These are phyloP conservation scores for Aspergillus steynii DNA, from an alignment of 495 filamentous ascomycete species.

Conservation along the genomic window DNA sequence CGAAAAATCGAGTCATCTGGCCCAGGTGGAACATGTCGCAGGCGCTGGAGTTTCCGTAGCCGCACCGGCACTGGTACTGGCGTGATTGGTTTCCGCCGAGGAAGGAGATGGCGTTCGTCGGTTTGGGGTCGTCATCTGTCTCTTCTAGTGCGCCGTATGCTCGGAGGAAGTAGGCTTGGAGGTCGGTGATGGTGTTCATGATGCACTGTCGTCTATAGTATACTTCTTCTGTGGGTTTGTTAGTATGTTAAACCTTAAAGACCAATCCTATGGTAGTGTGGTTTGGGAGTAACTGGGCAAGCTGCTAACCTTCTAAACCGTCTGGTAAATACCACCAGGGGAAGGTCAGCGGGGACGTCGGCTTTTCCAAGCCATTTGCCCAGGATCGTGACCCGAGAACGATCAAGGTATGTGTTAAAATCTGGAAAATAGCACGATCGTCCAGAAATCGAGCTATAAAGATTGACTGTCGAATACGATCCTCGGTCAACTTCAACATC, in stretches of 20 bases:
- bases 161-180: constrained; percentile 70
- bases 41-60: constrained; percentile 70
- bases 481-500: constrained; percentile 38
- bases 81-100: constrained; percentile 24
- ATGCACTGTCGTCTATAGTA: constrained; percentile 68
- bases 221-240: constrained; percentile 60
- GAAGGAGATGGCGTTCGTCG: constrained; percentile 13
- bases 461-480: constrained; percentile 41
- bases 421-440: constrained; percentile 25
- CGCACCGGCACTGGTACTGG: constrained; percentile 68
- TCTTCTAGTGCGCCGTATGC: constrained; percentile 57
- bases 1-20: constrained; percentile 80
- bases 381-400: constrained; percentile 66
- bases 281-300: too few species aligned
- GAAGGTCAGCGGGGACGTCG: constrained; percentile 30
- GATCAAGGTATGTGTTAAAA: constrained; percentile 56
- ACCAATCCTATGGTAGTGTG: not conserved
- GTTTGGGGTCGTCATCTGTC: constrained; percentile 16
- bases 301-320: constrained; percentile 65
- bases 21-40: constrained; percentile 88
- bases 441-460: constrained; percentile 35
- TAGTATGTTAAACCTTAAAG: constrained; percentile 5
- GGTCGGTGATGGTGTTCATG: constrained; percentile 72
- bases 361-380: constrained; percentile 38
- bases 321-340: constrained; percentile 75